Percentiles rank a stretch among this genome's conserved stretches.
These are phyloP conservation scores for Microcyclospora tardicrescens DNA, from an alignment of 2,329 filamentous ascomycete genomes.

Conservation along the genomic window DNA sequence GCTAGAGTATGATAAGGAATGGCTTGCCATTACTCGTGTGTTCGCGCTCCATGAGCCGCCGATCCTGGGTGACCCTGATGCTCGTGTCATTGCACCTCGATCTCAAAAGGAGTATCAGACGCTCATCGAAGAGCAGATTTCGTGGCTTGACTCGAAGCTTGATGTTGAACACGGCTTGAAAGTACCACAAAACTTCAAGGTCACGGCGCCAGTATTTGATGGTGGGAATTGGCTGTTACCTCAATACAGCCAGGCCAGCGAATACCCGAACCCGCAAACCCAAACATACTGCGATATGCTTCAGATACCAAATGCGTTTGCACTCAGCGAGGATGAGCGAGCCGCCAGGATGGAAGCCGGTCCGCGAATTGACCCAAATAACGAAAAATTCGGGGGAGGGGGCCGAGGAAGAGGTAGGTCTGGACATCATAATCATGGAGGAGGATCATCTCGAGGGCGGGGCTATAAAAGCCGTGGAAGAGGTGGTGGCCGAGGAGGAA, in stretches of 20 bases:
- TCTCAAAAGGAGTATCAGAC: constrained; percentile 28
- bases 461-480: constrained; percentile 10
- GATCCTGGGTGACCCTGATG: constrained; percentile 46
- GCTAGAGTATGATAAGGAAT: constrained; percentile 80
- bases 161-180: constrained; percentile 33
- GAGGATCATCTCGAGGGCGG: constrained; percentile 12
- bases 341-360: constrained; percentile 44
- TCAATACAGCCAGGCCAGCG: constrained; percentile 30
- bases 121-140: constrained; percentile 54
- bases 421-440: constrained; percentile 1
- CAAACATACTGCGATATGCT: constrained; percentile 66
- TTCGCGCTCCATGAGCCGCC: constrained; percentile 52
- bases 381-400: constrained; percentile 6
- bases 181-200: constrained; percentile 65
- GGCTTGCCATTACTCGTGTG: constrained; percentile 81
- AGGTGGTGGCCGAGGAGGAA: constrained; percentile 12
- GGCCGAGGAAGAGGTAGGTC: constrained; percentile 2
- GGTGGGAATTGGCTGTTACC: constrained; percentile 13
- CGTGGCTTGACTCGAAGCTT: constrained; percentile 73
- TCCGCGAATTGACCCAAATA: constrained; percentile 33
- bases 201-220: constrained; percentile 62
- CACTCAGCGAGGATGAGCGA: constrained; percentile 59
- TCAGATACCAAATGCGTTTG: constrained; percentile 62
- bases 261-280: constrained; percentile 84
- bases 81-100: constrained; percentile 44